Evolutionary conservation across 495 filamentous ascomycete species (phyloP).

Genomic region (Daldinia loculata): DNA sequence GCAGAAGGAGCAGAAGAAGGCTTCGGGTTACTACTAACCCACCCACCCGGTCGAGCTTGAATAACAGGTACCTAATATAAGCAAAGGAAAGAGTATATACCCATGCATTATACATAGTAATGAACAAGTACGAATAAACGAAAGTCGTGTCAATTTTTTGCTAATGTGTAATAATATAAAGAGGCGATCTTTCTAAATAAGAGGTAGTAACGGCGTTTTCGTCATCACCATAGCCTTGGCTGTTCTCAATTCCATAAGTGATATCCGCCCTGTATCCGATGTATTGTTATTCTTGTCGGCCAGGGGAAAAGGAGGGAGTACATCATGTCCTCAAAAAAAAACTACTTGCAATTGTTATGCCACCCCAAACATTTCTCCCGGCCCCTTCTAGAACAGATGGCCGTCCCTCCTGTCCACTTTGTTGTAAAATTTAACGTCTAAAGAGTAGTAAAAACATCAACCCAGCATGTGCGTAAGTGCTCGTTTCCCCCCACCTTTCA

Average conservation of each 20-base stretch:
- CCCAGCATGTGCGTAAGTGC: conserved; percentile 6
- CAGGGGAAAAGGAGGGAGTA: neutral
- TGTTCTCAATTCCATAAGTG: neutral
- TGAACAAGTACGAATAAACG: neutral
- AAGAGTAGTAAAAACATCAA: conserved; percentile 15
- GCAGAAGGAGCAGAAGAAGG: conserved; percentile 21
- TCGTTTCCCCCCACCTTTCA: conserved; percentile 11
- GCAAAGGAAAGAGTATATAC: neutral
- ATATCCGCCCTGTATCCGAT: neutral
- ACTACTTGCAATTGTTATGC: neutral
- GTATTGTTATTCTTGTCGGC: neutral
- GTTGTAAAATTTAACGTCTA: conserved; percentile 26
- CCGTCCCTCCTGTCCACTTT: conserved; percentile 7
- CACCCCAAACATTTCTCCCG: conserved; percentile 9
- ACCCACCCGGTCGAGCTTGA: neutral
- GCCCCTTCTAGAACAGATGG: conserved; percentile 6
- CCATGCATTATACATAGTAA: neutral
- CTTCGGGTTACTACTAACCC: neutral
- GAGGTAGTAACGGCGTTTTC: neutral
- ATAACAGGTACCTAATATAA: no score
- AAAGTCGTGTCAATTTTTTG: neutral
- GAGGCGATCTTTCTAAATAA: neutral
- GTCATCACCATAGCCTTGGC: neutral
- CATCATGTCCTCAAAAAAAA: neutral
- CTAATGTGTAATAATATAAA: conserved; percentile 1